A percentile compares a stretch with the other conserved stretches of the same genome.
These are phyloP conservation scores for Eucalyptus tenuipes DNA, from an alignment of 345 rosid genomes.

Conservation along the genomic window DNA sequence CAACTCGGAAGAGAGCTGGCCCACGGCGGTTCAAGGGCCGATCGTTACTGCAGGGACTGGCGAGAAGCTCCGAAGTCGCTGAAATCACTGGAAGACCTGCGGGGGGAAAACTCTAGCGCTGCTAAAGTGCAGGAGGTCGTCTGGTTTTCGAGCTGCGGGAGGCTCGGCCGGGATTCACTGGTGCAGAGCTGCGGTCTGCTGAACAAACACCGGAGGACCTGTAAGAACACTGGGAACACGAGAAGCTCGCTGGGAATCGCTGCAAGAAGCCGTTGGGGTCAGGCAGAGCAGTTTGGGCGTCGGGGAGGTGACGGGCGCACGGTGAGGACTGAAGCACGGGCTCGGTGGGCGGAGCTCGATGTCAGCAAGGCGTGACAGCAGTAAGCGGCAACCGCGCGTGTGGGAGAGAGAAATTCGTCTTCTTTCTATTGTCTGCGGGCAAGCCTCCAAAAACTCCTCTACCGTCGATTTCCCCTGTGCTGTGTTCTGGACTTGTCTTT, in stretches of 20 bases:
- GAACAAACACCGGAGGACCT: background rate
- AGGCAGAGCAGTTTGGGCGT: background rate
- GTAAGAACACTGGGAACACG: background rate
- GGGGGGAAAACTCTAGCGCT: background rate
- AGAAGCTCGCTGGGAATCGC: background rate
- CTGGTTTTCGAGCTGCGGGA: too few species aligned
- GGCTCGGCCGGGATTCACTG: background rate
- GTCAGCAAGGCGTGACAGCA: background rate
- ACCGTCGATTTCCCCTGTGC: too few species aligned
- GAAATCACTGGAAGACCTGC: too few species aligned
- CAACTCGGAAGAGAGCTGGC: too few species aligned
- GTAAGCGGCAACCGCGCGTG: background rate
- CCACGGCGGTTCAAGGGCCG: too few species aligned
- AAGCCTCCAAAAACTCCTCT: background rate
- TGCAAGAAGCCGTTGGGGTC: background rate
- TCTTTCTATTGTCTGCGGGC: background rate
- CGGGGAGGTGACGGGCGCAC: background rate
- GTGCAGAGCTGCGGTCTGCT: background rate
- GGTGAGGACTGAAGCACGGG: background rate
- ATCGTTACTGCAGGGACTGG: too few species aligned
- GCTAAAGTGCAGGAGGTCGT: background rate
- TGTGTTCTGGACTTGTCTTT: too few species aligned
- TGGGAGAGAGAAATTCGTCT: background rate
- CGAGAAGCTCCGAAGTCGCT: too few species aligned
- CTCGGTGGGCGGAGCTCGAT: background rate